phyloP scores from a whole-genome alignment of 352 stramenopile species.

The Globisporangium nagaii region DNA sequence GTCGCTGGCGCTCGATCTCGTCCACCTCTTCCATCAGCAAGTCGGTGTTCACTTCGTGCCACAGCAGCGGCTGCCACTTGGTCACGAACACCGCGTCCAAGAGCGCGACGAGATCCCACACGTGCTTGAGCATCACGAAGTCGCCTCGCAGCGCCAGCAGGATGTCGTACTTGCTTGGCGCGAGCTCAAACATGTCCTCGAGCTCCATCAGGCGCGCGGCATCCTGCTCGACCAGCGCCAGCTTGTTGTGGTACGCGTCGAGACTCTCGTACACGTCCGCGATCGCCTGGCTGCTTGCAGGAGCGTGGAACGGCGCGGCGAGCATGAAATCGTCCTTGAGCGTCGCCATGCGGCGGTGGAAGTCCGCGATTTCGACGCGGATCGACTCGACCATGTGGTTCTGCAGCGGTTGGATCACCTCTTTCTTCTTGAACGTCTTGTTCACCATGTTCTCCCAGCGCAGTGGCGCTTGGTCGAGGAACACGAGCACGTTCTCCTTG shows the following conservation, averaged over 20 bases:
- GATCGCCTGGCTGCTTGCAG: constrained; percentile 18
- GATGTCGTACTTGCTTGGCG: constrained; percentile 73
- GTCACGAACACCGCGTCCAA: constrained; percentile 64
- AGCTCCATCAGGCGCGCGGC: constrained; percentile 82
- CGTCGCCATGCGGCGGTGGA: constrained; percentile 54
- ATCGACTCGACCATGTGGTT: constrained; percentile 86
- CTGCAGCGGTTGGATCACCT: constrained; percentile 87
- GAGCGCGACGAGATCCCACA: constrained; percentile 93
- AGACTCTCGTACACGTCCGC: constrained; percentile 83
- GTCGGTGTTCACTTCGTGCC: constrained; percentile 88
- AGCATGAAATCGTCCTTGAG: constrained; percentile 64
- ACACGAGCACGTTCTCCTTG: constrained; percentile 78
- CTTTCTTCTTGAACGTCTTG: constrained; percentile 92
- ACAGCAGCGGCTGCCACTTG: constrained; percentile 86
- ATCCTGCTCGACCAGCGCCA: constrained; percentile 80
- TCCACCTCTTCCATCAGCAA: constrained; percentile 89
- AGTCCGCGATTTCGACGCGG: constrained; percentile 61
- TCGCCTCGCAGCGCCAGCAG: constrained; percentile 77
- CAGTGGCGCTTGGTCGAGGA: constrained; percentile 84
- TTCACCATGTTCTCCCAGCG: constrained; percentile 92
- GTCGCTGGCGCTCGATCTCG: constrained; percentile 51
- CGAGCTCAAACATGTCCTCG: constrained; percentile 95
- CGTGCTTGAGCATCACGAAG: constrained; percentile 86
- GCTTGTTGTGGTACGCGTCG: constrained; percentile 78
- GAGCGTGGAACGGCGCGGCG: constrained; percentile 47